phyloP scores from a whole-genome alignment of 345 rosid species.

The Balakata baccata region DNA sequence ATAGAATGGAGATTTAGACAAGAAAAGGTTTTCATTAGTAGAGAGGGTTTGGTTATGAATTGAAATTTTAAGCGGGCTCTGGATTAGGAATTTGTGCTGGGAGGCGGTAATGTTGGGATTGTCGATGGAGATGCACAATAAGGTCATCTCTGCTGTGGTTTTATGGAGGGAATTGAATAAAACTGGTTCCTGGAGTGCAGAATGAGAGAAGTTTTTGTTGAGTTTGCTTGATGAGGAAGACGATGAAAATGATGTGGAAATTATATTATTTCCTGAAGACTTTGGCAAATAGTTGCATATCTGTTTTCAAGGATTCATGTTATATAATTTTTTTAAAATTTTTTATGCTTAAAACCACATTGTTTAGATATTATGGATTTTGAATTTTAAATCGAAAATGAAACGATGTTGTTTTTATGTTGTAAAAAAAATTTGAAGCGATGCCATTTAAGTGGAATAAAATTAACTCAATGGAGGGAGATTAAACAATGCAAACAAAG shows the following conservation, averaged over 20 bases:
- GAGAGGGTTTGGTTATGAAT: conserved; percentile 74
- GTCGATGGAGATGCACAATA: conserved; percentile 65
- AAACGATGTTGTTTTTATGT: too few species aligned
- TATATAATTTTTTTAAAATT: too few species aligned
- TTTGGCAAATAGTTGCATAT: not conserved
- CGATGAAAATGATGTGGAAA: not conserved
- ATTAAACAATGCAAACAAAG: too few species aligned
- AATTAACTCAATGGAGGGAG: too few species aligned
- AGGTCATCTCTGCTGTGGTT: conserved; percentile 85
- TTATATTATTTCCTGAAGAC: not conserved
- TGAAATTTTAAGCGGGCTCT: conserved; percentile 78
- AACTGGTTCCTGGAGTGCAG: not conserved
- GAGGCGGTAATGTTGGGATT: conserved; percentile 47
- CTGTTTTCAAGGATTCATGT: not conserved
- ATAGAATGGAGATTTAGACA: conserved; percentile 58
- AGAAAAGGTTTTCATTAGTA: conserved; percentile 63
- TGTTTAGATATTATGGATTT: too few species aligned
- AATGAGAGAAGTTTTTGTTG: not conserved
- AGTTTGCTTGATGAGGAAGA: conserved; percentile 19
- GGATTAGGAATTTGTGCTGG: conserved; percentile 69
- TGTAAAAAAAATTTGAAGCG: too few species aligned
- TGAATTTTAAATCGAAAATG: too few species aligned
- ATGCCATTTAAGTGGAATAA: too few species aligned
- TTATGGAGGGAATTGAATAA: not conserved
- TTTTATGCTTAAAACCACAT: too few species aligned